Evolutionary conservation across 768 basidiomycete genomes (phyloP), one percentile per base, ranked within the genome.

Genomic region (Phallus indusiatus): DNA sequence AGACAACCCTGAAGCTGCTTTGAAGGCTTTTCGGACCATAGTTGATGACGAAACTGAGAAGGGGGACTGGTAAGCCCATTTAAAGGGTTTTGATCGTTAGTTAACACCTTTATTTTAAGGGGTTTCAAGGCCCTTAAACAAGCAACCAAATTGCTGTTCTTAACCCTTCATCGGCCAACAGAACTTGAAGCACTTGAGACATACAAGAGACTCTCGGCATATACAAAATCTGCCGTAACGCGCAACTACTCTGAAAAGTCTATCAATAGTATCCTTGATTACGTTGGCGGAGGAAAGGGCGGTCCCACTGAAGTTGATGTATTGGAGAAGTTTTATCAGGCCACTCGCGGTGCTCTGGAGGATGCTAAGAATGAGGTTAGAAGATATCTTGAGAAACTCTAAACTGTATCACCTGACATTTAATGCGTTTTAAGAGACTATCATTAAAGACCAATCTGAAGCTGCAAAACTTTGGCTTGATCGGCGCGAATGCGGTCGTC

Each of bases 41-140:
- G 89, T 97, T 0, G 85, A 93, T 56, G 83, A 88, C 65, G 95
- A 97, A 68, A 78, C 85, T n/a, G 87, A 92, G 67, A 90, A 90
- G 68, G 90, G 91, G 37, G 95, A 98, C 66, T 97, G 95, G 94
- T 94, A 66, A 60, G 82, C 66, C n/a, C 42, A 47, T 22, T 61
- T 24, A 5, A 37, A 21, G 18, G 33, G 9, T 2, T 48, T n/a
- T 48, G 47, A 2, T 2, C n/a, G 6, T 21, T 4, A 14, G 5
- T 8, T 35, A 60, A n/a, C 34, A 59, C 1, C 36, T 9, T 47
- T 16, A 14, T 21, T 50, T 51, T 37, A 66, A 97, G 94, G 95
- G 96, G 94, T 1, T 99, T 99, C 82, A 99, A 99, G 71, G 91
- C 94, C 5, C 79, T 99, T 61, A 99, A 99, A 67, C 96, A 99